Conservation (phyloP, 2,329 filamentous ascomycete species). For the Arthrobotrys iridis region DNA sequence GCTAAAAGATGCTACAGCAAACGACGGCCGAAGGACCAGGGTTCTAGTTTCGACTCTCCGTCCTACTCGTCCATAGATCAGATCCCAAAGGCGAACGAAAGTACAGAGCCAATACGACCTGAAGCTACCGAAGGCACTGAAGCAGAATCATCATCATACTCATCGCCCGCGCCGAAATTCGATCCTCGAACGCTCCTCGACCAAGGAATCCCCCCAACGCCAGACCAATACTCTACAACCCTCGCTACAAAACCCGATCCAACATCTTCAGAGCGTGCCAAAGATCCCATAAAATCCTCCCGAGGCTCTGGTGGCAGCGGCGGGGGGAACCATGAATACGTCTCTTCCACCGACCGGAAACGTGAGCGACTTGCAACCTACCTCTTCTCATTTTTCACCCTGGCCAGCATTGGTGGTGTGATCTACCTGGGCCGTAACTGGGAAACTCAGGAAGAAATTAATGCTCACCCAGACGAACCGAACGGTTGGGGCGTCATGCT, state of each 20-base stretch:
- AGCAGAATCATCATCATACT: constrained; percentile 4
- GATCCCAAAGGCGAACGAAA: constrained; percentile 8
- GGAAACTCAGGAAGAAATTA: constrained; percentile 78
- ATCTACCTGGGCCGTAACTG: constrained; percentile 88
- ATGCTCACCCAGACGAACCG: constrained; percentile 70
- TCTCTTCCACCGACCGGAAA: constrained; percentile 88
- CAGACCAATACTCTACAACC: constrained; percentile 46
- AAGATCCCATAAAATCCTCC: constrained; percentile 33
- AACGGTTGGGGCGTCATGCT: constrained; percentile 79
- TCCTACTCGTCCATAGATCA: constrained; percentile 15
- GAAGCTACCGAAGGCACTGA: neutral
- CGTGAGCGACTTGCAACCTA: constrained; percentile 79
- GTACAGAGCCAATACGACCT: neutral
- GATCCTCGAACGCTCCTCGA: constrained; percentile 51
- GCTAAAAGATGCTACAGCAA: constrained; percentile 16
- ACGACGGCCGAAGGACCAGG: neutral
- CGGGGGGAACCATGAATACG: constrained; percentile 66
- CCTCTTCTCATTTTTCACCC: constrained; percentile 72
- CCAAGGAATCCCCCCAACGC: constrained; percentile 51
- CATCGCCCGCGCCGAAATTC: constrained; percentile 28
- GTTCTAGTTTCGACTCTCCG: neutral
- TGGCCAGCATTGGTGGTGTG: constrained; percentile 69
- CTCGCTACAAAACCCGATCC: constrained; percentile 47
- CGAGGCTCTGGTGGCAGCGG: constrained; percentile 36
- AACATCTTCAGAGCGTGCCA: constrained; percentile 39